Evolutionary conservation across 768 basidiomycete genomes (phyloP).

Genomic region (Heimioporus sp.): DNA sequence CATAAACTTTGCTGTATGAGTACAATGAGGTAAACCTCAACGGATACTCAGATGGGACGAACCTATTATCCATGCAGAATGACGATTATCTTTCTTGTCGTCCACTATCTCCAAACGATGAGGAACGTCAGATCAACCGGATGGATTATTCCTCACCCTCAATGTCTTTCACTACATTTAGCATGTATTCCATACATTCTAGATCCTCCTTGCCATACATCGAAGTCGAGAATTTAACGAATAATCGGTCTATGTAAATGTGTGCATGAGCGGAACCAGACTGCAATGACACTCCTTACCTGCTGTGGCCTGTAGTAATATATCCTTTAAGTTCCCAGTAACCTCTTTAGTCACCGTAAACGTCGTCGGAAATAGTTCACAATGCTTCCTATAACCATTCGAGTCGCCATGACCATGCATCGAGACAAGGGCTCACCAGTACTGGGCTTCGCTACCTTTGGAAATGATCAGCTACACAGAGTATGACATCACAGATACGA

Average conservation of each 20-base stretch:
- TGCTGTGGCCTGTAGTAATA: slow-evolving; percentile 29
- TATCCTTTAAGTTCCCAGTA: slow-evolving; percentile 18
- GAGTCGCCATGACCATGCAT: background rate
- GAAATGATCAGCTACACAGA: background rate
- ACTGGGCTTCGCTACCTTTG: slow-evolving; percentile 26
- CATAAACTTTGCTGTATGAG: slow-evolving; percentile 27
- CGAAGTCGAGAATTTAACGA: slow-evolving; percentile 32
- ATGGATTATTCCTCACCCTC: slow-evolving; percentile 11
- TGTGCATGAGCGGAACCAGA: background rate
- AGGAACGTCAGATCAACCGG: background rate
- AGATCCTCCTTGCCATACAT: slow-evolving; percentile 23
- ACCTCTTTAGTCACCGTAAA: slow-evolving; percentile 18
- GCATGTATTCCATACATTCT: slow-evolving; percentile 16
- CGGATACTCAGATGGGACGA: background rate
- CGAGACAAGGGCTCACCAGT: slow-evolving; percentile 20
- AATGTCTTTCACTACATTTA: slow-evolving; percentile 29
- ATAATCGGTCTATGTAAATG: slow-evolving; percentile 20
- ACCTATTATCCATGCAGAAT: slow-evolving; percentile 30
- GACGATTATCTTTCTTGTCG: slow-evolving; percentile 3
- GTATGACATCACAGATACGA: background rate
- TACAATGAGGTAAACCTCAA: slow-evolving; percentile 1
- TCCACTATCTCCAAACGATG: slow-evolving; percentile 6
- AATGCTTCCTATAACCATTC: slow-evolving; percentile 24
- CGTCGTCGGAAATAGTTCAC: slow-evolving; percentile 29
- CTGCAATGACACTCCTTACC: slow-evolving; percentile 4